Evolutionary conservation across 192 early-diverging fungal species (phyloP).

Genomic region (Anaeromyces robustus): DNA sequence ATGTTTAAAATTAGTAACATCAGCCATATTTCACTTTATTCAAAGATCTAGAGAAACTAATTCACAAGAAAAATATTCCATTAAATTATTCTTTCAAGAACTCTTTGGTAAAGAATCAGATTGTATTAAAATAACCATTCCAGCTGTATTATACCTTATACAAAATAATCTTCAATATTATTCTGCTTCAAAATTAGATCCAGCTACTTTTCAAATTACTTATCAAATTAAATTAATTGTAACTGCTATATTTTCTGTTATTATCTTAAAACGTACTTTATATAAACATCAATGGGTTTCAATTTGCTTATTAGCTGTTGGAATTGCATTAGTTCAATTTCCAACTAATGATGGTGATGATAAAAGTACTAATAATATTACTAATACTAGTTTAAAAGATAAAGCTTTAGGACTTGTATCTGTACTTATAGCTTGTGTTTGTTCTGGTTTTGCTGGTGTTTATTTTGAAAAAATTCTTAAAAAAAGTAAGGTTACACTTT

Average conservation of each 20-base stretch:
- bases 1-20: constrained; percentile 56
- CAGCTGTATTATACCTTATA: constrained; percentile 77
- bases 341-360: constrained; percentile 25
- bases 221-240: constrained; percentile 96
- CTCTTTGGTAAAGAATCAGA: constrained; percentile 10
- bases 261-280: constrained; percentile 56
- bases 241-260: constrained; percentile 81
- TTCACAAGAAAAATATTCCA: too few relatives aligned
- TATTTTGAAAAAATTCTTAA: constrained; percentile 99
- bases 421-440: constrained; percentile 65
- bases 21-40: constrained; percentile 10
- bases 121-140: constrained; percentile 70
- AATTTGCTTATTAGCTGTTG: constrained; percentile 63
- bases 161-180: constrained; percentile 95
- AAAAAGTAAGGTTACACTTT: constrained; percentile 60
- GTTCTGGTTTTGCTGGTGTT: constrained; percentile 90
- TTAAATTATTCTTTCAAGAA: too few relatives aligned
- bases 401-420: constrained; percentile 56
- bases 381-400: constrained; percentile 2
- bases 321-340: constrained; percentile 78
- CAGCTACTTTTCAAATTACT: constrained; percentile 90
- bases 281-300: constrained; percentile 61
- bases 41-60: too few relatives aligned
- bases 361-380: constrained; percentile 3
- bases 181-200: constrained; percentile 68